Percentiles rank a stretch among this genome's conserved stretches.
Evolutionary conservation across 805 yeast genomes (phyloP).

Genomic region (Cyberlindnera veronae): DNA sequence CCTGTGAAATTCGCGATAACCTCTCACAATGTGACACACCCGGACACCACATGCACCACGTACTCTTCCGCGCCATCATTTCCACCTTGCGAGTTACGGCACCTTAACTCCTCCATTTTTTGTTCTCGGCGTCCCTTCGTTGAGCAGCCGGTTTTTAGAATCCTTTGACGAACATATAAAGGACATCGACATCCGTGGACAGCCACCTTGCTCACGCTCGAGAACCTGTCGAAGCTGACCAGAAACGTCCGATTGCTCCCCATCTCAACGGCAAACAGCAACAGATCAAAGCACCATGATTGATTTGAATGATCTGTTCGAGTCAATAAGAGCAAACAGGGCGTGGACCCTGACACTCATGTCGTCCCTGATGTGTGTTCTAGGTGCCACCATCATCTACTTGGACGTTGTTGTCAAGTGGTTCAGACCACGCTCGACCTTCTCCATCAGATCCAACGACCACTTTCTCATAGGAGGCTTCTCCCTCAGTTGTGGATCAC

Average conservation of each 20-base stretch:
- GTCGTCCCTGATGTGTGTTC: slow-evolving; percentile 65
- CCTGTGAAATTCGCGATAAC: too few relatives aligned
- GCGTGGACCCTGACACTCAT: slow-evolving; percentile 67
- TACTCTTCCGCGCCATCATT: neutral
- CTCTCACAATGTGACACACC: slow-evolving; percentile 8
- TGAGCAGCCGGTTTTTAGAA: neutral
- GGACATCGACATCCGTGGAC: too few relatives aligned
- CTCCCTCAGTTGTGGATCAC: slow-evolving; percentile 77
- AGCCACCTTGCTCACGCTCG: too few relatives aligned
- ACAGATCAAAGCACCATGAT: neutral
- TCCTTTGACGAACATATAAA: neutral
- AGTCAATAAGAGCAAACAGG: slow-evolving; percentile 22
- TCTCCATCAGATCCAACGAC: slow-evolving; percentile 56
- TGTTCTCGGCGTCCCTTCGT: neutral
- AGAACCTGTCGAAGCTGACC: too few relatives aligned
- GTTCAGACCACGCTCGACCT: slow-evolving; percentile 42
- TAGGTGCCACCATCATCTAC: slow-evolving; percentile 68
- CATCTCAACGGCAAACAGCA: neutral
- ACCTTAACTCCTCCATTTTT: neutral
- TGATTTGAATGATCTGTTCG: neutral
- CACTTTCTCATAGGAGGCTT: slow-evolving; percentile 69
- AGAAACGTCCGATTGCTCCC: too few relatives aligned
- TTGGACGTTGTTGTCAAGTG: slow-evolving; percentile 50
- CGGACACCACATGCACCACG: slow-evolving; percentile 1
- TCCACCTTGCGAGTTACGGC: neutral